Percentiles rank a stretch among this genome's conserved stretches.
Evolutionary conservation across 495 filamentous ascomycete genomes (phyloP).

Genomic region (Xylaria castorea): DNA sequence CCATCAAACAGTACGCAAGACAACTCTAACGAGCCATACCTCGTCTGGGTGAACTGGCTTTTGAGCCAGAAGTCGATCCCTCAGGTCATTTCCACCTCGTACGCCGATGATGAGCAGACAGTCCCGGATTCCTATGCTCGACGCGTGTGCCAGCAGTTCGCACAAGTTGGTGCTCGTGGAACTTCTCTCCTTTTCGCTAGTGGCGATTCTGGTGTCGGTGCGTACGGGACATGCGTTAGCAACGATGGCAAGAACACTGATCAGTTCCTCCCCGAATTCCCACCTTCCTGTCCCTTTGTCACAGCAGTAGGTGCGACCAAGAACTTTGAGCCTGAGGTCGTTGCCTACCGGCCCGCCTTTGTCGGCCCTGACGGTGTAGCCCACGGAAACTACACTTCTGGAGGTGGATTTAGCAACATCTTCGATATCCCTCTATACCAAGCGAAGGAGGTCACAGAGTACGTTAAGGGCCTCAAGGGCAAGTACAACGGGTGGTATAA

Average conservation of each 20-base stretch:
- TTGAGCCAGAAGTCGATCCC: conserved; percentile 61
- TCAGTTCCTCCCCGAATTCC: conserved; percentile 74
- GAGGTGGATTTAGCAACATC: conserved; percentile 73
- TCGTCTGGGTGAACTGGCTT: conserved; percentile 70
- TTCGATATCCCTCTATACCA: conserved; percentile 69
- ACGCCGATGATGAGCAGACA: conserved; percentile 82
- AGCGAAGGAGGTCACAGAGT: conserved; percentile 58
- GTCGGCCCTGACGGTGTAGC: conserved; percentile 34
- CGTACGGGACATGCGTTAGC: conserved; percentile 60
- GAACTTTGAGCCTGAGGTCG: conserved; percentile 65
- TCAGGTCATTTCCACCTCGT: conserved; percentile 77
- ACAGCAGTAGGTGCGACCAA: conserved; percentile 76
- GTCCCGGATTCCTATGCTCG: conserved; percentile 71
- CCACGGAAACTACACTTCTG: conserved; percentile 54
- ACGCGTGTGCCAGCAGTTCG: conserved; percentile 71
- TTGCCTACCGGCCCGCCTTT: conserved; percentile 47
- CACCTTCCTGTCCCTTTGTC: conserved; percentile 74
- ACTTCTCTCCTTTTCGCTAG: conserved; percentile 77
- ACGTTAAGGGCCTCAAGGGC: conserved; percentile 57
- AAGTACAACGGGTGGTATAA: conserved; percentile 53
- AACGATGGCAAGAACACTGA: conserved; percentile 74
- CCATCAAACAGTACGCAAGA: conserved; percentile 41
- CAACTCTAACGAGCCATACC: conserved; percentile 79
- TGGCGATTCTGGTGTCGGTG: conserved; percentile 75
- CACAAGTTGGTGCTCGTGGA: conserved; percentile 73